A percentile compares a stretch with the other conserved stretches of the same genome.
These are phyloP conservation scores for Clonostachys rosea DNA, from an alignment of 2,329 filamentous ascomycete genomes.

Conservation along the genomic window DNA sequence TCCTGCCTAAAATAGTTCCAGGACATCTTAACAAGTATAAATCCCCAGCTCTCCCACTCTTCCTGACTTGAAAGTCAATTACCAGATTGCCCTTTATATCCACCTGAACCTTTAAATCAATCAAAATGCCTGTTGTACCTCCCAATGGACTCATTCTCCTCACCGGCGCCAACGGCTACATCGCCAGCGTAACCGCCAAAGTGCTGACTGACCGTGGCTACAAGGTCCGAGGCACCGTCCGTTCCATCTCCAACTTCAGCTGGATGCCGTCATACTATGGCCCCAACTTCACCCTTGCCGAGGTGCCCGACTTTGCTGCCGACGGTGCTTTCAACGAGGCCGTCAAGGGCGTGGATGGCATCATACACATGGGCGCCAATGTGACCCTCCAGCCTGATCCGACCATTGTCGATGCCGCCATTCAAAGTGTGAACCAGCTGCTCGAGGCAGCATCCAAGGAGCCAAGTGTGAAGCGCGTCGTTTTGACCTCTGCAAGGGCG, in stretches of 20 bases:
- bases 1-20: too few species aligned
- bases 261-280: neutral
- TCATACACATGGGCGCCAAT: neutral
- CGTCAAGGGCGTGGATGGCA: neutral
- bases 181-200: slow-evolving; percentile 1
- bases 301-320: neutral
- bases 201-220: slow-evolving; percentile 1
- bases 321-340: slow-evolving; percentile 2
- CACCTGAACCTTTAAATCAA: neutral
- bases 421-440: neutral
- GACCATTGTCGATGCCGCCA: neutral
- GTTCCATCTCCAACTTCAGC: neutral
- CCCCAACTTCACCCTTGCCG: neutral
- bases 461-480: neutral
- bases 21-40: too few species aligned
- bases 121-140: neutral
- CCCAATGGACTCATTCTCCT: slow-evolving; percentile 1
- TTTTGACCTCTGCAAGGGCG: neutral
- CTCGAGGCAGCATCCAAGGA: neutral
- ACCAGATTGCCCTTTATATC: too few species aligned
- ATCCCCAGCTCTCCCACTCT: too few species aligned
- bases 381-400: neutral
- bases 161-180: slow-evolving; percentile 3
- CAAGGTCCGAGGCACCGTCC: slow-evolving; percentile 1
- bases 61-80: too few species aligned